phyloP scores from a whole-genome alignment of 148 eudicot genomes.

The Vaccinium vitisidaea region DNA sequence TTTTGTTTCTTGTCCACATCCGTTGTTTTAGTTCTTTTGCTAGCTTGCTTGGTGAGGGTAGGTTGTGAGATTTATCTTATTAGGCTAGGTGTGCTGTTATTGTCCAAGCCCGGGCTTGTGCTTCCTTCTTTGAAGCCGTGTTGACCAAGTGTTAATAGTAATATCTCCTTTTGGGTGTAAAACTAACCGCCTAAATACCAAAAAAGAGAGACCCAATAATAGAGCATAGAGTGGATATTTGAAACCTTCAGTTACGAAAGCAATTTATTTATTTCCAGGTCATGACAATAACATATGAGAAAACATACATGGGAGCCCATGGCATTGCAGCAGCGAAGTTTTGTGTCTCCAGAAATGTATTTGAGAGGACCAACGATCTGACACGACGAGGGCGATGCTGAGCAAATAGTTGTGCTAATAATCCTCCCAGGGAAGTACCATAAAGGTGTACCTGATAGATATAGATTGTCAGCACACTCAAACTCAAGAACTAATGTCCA shows the following conservation, averaged over 20 bases:
- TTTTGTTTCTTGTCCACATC: not conserved
- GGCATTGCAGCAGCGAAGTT: conserved; percentile 85
- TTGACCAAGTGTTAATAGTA: not conserved
- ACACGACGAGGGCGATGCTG: conserved; percentile 96
- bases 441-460: conserved; percentile 78
- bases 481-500: not conserved
- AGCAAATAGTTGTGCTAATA: conserved; percentile 91
- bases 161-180: not conserved
- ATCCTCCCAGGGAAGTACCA: conserved; percentile 96
- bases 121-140: not conserved
- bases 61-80: not conserved
- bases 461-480: conserved; percentile 19
- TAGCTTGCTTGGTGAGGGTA: not conserved
- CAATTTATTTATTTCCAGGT: not conserved
- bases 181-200: not conserved
- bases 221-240: not conserved
- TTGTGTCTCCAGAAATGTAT: conserved; percentile 85
- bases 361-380: conserved; percentile 84
- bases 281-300: not conserved
- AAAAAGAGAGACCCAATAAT: not conserved
- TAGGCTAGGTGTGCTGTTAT: not conserved
- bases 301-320: conserved; percentile 93
- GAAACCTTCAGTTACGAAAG: not conserved
- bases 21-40: not conserved
- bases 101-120: not conserved